phyloP scores from a whole-genome alignment of 441 rosid species.

The Euphorbia celastroides region DNA sequence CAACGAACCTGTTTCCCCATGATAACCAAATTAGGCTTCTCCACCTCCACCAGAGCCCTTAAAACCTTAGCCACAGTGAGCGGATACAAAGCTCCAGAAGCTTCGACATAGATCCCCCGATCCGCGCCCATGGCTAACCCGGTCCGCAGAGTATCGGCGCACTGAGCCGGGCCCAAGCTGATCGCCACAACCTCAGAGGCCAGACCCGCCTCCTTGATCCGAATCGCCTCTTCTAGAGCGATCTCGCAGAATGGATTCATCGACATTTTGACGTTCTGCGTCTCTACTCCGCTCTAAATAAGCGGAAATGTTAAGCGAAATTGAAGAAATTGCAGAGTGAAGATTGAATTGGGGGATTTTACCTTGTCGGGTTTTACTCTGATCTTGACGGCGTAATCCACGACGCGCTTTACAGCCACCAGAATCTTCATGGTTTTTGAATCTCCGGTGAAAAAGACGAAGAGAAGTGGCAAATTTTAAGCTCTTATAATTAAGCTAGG shows the following conservation, averaged over 20 bases:
- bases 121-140: constrained; percentile 98
- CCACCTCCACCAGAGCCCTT: constrained; percentile 61
- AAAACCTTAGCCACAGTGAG: constrained; percentile 73
- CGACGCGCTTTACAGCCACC: constrained; percentile 86
- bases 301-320: neutral
- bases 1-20: constrained; percentile 73
- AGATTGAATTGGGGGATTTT: neutral
- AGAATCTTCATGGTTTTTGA: constrained; percentile 57
- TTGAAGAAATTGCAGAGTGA: neutral
- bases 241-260: constrained; percentile 98
- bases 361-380: constrained; percentile 91
- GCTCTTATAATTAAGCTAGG: neutral
- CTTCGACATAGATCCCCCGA: constrained; percentile 72
- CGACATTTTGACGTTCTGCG: constrained; percentile 91
- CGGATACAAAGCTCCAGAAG: constrained; percentile 41
- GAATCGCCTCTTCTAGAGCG: constrained; percentile 82
- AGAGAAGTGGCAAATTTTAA: neutral
- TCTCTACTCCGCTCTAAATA: constrained; percentile 77
- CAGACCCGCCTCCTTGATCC: constrained; percentile 74
- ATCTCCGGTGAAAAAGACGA: neutral
- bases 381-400: constrained; percentile 94
- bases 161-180: constrained; percentile 61
- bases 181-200: constrained; percentile 83
- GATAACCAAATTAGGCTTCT: constrained; percentile 74
- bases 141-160: constrained; percentile 82